Evolutionary conservation across 805 yeast genomes (phyloP), one percentile per base, ranked within the genome.

Genomic region (Cyberlindnera americana): DNA sequence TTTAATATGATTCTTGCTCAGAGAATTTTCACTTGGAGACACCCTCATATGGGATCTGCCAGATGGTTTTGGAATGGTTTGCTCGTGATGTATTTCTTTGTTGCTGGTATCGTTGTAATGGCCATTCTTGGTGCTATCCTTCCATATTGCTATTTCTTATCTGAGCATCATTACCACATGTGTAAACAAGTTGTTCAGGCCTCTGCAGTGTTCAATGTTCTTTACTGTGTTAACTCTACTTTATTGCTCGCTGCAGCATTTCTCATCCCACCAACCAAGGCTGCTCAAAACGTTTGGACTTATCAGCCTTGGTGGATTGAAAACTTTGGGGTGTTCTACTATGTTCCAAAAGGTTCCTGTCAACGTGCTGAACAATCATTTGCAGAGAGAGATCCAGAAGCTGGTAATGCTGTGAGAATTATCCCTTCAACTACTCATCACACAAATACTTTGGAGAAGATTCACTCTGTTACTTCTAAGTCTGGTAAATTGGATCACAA

Each of bases 271-370:
- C 78, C 87, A 16, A 75, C 84, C 6, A 43, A 63, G 24, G 64
- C 61, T 27, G 77, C 77, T 44, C 70, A 69, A 45, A 57, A 63
- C 29, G 66, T 80, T 27, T 70, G 74, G 50, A 77, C 74, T 34
- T 83, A 77, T 57, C 85, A 78, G 56, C 87, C 95, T 26, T 80
- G 81, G 73, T 84, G 93, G 93, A 78, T 84, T 53, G 78, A 79
- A 57, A 70, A 77, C 5, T 81, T 83, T 49, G 53, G 63, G 18
- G 70, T 80, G 14, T 62, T 66, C 35, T 84, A 83, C 60, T 83
- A 69, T 61, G 81, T 80, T 12, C 67, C 69, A 45, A 71, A 69
- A 42, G 69, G 69, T 37, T 77, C 87, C 2, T 65, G 72, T 8
- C 62, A 62, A 40, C 59, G 63, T 33, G 82, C 80, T 12, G 75